Base-by-base conservation (phyloP, 805 yeast species). In the Yamadazyma sp. region DNA sequence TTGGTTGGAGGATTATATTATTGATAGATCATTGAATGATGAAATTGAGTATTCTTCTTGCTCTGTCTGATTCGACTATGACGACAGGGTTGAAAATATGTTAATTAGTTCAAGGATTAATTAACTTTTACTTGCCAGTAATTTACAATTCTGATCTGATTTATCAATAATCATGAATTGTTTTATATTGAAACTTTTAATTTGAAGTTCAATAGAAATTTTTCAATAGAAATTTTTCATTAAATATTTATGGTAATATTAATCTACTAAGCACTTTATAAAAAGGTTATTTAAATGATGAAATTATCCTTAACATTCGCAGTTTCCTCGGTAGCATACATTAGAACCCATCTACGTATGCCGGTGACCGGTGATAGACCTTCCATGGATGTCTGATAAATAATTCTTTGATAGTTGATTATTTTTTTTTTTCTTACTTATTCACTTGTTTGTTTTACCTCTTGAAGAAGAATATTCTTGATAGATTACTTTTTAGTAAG, bases 291-390 rank as follows among this genome's bases (percentile, higher is more conserved):
- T 38, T 41, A 78, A 55, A 69, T 82, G 93, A 83, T 82, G 89
- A 82, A 78, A 69, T 65, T 64, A 69, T 63, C 80, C 81, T 70
- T 70, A 74, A 81, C 93, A 82, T 82, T 83, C 93, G 91, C 93
- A 83, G 93, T 83, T 82, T 83, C 89, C 91, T 77, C 93, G 93
- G 89, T 82, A 83, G 85, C 78, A 72, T 78, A 80, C 88, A 74
- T 66, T 66, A 63, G 87, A 82, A 81, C 89, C 89, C 84, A 82
- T 72, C 80, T 73, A 76, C 62, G 82, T 78, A 73, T 70, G 76
- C 64, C 87, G 68, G 88, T 83, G 89, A 82, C 89, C 91, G 93
- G 86, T 72, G 6, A 58, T 55, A 45, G 71, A 66, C 86, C 91
- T 82, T 83, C 91, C 89, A 78, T 80, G 93, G 89, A 83, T 82